A percentile compares a stretch with the other conserved stretches of the same genome.
Conservation (phyloP, 2,329 filamentous ascomycete species). For the Monascus ruber region DNA sequence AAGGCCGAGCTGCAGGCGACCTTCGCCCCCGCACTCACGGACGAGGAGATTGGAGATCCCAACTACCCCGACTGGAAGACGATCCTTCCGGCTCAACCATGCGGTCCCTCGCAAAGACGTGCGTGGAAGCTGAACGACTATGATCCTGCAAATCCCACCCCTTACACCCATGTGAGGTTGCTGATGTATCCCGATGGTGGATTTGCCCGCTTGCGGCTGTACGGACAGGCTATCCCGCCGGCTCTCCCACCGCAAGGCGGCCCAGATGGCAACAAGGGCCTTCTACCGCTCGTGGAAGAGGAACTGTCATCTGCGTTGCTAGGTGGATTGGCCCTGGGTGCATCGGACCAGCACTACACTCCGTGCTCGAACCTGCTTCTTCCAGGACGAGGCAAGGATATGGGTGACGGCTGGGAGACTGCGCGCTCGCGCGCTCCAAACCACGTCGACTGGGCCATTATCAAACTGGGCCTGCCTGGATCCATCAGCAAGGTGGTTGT, state of each 20-base stretch:
- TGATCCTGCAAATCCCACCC: constrained; percentile 14
- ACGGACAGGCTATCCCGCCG: constrained; percentile 31
- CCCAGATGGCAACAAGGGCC: background rate
- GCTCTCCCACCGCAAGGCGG: constrained; percentile 5
- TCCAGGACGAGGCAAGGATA: constrained; percentile 33
- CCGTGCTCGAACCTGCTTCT: constrained; percentile 29
- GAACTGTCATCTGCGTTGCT: constrained; percentile 31
- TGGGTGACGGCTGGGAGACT: constrained; percentile 37
- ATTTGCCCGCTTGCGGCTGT: constrained; percentile 31
- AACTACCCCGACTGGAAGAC: constrained; percentile 27
- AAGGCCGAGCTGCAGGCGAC: constrained; percentile 29
- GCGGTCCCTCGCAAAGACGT: constrained; percentile 31
- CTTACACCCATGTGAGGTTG: constrained; percentile 33
- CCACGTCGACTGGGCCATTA: constrained; percentile 33
- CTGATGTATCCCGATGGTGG: constrained; percentile 38
- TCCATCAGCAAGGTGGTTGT: constrained; percentile 28
- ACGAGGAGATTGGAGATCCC: constrained; percentile 20
- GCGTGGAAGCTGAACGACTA: constrained; percentile 27
- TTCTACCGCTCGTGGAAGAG: constrained; percentile 12
- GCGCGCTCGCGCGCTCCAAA: constrained; percentile 26
- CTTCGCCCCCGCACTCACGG: constrained; percentile 12
- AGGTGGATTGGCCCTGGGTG: constrained; percentile 28
- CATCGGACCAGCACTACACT: constrained; percentile 33
- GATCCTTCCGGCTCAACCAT: constrained; percentile 26
- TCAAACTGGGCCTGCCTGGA: constrained; percentile 29